Base-by-base conservation (phyloP, 129 eudicot species). In the Artemisia annua region DNA sequence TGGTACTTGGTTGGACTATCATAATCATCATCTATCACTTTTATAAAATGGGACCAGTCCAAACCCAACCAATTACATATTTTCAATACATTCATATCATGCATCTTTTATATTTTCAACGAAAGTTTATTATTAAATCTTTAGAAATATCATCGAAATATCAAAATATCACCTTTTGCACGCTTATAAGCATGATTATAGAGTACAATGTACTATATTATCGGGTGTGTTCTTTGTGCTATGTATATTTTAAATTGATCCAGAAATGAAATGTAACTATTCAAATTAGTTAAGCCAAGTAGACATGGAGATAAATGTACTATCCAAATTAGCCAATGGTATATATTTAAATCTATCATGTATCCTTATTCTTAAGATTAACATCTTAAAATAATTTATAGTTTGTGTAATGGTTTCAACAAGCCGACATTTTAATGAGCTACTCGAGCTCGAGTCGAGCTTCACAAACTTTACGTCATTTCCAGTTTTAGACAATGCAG, bases 1-100 rank as follows among this genome's bases (percentile, higher is more conserved):
- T 78, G 76, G 77, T 70, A 56, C 50, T 39, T 53, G 22, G 82
- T 39, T 78, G 77, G 67, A 78, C 67, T 54, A 78, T 78, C 82
- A 14, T 52, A 3, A 52, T 78, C 82, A 70, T 48, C 72, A 14
- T 62, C 77, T 71, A 63, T 70, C 72, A 52, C 72, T 63, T 78
- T 53, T 43, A 4, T 4, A 53, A 28, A 52, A 78, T 14, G 76
- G 76, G 82, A 70, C 77, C 67, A 3, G 63, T 43, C 24, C 48
- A 16, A 68, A 63, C 59, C 59, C 65, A 32, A 28, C 22, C 26
- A 64, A 64, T 39, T 43, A 64, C 43, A 35, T 39, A 64, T 9
- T n/a, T 64, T 64, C 14, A 17, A 43, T 43, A 44, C 69, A 39
- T 64, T 32, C 18, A 14, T 64, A 64, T 39, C 51, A 32, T 39